Percentiles rank a stretch among this genome's conserved stretches.
phyloP scores from a whole-genome alignment of 306 rosid species.

The Acmispon strigosus region DNA sequence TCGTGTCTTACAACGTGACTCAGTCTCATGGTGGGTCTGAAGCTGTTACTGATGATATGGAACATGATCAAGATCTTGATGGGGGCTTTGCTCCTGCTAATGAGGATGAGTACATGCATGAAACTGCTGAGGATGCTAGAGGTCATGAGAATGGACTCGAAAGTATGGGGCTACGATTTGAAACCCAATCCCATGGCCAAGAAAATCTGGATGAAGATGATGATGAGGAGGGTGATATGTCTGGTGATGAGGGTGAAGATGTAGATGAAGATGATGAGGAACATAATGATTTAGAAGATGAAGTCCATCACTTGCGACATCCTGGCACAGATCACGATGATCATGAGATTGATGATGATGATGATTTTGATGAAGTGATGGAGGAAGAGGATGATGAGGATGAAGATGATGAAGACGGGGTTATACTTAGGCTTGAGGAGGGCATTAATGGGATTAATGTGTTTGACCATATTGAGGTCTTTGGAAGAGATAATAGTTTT shows the following conservation, averaged over 20 bases:
- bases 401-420: slow-evolving; percentile 93
- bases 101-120: slow-evolving; percentile 88
- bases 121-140: slow-evolving; percentile 60
- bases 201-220: slow-evolving; percentile 79
- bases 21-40: slow-evolving; percentile 83
- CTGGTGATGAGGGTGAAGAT: slow-evolving; percentile 89
- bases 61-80: slow-evolving; percentile 87
- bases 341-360: slow-evolving; percentile 88
- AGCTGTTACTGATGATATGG: slow-evolving; percentile 95
- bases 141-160: slow-evolving; percentile 65
- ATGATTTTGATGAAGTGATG: slow-evolving; percentile 79
- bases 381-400: slow-evolving; percentile 88
- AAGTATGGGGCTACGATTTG: slow-evolving; percentile 60
- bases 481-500: slow-evolving; percentile 82
- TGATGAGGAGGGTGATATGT: slow-evolving; percentile 87
- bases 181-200: slow-evolving; percentile 71
- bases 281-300: slow-evolving; percentile 84
- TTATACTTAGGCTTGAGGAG: slow-evolving; percentile 88
- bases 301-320: slow-evolving; percentile 84
- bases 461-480: slow-evolving; percentile 88
- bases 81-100: slow-evolving; percentile 60
- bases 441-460: slow-evolving; percentile 97
- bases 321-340: slow-evolving; percentile 93
- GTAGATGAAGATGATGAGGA: slow-evolving; percentile 93
- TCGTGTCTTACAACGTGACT: slow-evolving; percentile 48